Evolutionary conservation across 352 stramenopile genomes (phyloP).

Genomic region (Globisporangium heterothallicum): DNA sequence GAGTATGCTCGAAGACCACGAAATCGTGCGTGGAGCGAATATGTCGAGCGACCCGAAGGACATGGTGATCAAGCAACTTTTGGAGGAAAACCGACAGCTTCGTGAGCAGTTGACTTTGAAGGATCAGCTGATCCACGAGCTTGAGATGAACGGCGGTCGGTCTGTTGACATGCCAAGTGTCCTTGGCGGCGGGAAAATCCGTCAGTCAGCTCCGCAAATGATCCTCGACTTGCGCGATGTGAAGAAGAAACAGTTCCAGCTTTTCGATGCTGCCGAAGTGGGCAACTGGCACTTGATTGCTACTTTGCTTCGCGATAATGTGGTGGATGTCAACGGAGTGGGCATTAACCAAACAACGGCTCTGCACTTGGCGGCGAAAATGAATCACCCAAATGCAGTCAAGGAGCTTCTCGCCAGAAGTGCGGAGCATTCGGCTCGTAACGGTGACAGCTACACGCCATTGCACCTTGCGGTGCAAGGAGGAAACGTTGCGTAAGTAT

Average conservation of each 20-base stretch:
- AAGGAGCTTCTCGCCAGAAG: slow-evolving; percentile 68
- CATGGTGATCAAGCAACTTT: slow-evolving; percentile 80
- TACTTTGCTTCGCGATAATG: slow-evolving; percentile 74
- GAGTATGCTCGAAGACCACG: slow-evolving; percentile 78
- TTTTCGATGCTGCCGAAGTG: slow-evolving; percentile 81
- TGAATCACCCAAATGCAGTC: slow-evolving; percentile 72
- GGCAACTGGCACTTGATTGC: slow-evolving; percentile 81
- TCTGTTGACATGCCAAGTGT: slow-evolving; percentile 19
- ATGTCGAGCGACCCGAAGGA: slow-evolving; percentile 83
- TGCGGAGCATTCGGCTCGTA: slow-evolving; percentile 58
- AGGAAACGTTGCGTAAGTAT: slow-evolving; percentile 56
- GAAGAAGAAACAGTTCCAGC: slow-evolving; percentile 87
- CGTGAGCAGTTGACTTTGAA: slow-evolving; percentile 77
- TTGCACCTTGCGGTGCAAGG: slow-evolving; percentile 71
- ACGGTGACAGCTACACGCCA: slow-evolving; percentile 76
- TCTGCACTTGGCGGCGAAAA: slow-evolving; percentile 66
- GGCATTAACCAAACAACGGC: slow-evolving; percentile 84
- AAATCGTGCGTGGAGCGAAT: slow-evolving; percentile 76
- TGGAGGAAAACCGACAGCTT: slow-evolving; percentile 77
- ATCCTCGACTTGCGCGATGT: slow-evolving; percentile 81
- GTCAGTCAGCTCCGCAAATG: slow-evolving; percentile 63
- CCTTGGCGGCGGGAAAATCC: slow-evolving; percentile 23
- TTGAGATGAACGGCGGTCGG: slow-evolving; percentile 65
- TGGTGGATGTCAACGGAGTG: slow-evolving; percentile 83
- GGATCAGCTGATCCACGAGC: slow-evolving; percentile 79